A percentile compares a stretch with the other conserved stretches of the same genome.
Evolutionary conservation across 202 grass and related monocot genomes (phyloP).

Genomic region (Carex arenaria): DNA sequence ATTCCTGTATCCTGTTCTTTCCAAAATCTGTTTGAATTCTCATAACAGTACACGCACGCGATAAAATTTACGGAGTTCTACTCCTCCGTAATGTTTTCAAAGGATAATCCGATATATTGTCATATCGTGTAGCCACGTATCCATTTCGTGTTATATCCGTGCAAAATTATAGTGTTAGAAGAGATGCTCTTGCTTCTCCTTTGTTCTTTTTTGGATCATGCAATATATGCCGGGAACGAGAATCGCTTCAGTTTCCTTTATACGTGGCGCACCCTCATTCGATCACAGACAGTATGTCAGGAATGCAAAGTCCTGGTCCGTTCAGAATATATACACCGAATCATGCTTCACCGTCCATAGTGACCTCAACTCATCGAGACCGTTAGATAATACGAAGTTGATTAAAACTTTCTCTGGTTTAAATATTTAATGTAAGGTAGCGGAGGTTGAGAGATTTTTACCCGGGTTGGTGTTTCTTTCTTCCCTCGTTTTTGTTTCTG

Average conservation of each 20-base stretch:
- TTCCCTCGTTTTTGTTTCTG: neutral
- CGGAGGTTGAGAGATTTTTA: neutral
- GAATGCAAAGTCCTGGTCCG: neutral
- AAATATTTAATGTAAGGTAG: neutral
- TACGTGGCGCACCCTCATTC: neutral
- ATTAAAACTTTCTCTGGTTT: neutral
- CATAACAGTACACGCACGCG: neutral
- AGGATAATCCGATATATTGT: neutral
- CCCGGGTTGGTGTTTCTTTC: neutral
- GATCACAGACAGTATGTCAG: neutral
- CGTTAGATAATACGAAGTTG: neutral
- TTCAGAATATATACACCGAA: neutral
- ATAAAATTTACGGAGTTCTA: neutral
- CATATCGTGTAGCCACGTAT: neutral
- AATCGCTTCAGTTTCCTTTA: neutral
- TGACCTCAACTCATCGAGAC: neutral
- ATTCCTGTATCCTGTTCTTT: neutral
- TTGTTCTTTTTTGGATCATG: neutral
- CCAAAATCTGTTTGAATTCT: neutral
- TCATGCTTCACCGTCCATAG: neutral
- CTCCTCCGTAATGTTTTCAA: neutral
- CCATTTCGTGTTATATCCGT: neutral
- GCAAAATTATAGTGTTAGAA: neutral
- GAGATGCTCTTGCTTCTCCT: neutral
- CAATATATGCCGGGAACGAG: neutral